These are phyloP conservation scores for Gaultheria prostrata DNA, from an alignment of 148 eudicot species.

Conservation along the genomic window DNA sequence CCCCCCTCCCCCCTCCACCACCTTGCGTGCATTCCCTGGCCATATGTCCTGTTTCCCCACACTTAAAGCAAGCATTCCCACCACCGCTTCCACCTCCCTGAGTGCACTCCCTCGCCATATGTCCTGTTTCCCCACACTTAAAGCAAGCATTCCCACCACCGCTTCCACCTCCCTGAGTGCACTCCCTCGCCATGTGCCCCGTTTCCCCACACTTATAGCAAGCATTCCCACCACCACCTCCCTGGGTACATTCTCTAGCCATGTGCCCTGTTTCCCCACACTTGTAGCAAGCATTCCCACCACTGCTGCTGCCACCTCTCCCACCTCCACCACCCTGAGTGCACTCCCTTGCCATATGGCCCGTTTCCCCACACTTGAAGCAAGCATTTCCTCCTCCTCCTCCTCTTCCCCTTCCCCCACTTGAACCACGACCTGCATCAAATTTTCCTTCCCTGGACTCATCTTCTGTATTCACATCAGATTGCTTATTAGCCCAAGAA, in stretches of 20 bases:
- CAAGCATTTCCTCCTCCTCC: constrained; percentile 23
- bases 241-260: constrained; percentile 29
- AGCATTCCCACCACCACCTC: constrained; percentile 15
- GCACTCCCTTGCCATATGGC: constrained; percentile 31
- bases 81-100: constrained; percentile 5
- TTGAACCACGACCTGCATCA: constrained; percentile 32
- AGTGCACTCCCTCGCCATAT: constrained; percentile 11
- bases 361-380: constrained; percentile 33
- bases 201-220: constrained; percentile 15
- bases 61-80: constrained; percentile 3
- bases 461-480: constrained; percentile 10
- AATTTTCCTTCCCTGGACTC: constrained; percentile 18
- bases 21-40: constrained; percentile 9
- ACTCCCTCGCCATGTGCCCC: constrained; percentile 9
- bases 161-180: constrained; percentile 10
- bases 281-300: constrained; percentile 16
- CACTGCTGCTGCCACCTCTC: constrained; percentile 37
- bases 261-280: constrained; percentile 40
- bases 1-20: constrained; percentile 1
- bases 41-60: constrained; percentile 9
- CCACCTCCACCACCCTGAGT: constrained; percentile 38
- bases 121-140: constrained; percentile 13
- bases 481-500: constrained; percentile 22
- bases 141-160: constrained; percentile 12
- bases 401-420: constrained; percentile 47